These are phyloP conservation scores for Polytrichum commune DNA, from an alignment of 225 moss, liverwort and hornwort species.

Conservation along the genomic window DNA sequence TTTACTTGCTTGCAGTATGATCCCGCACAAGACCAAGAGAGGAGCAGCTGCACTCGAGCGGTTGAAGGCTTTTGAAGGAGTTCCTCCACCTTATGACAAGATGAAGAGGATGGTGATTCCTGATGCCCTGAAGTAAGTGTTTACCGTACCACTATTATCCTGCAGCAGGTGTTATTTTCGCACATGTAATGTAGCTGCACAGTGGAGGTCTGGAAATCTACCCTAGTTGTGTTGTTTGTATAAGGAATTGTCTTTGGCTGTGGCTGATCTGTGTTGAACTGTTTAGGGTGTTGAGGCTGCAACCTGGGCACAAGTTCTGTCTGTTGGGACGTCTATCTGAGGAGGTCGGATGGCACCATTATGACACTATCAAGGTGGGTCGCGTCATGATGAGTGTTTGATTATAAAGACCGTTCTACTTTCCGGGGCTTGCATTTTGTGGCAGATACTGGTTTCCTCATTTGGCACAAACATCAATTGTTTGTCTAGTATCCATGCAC, in stretches of 20 bases:
- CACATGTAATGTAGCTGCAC: too few relatives aligned
- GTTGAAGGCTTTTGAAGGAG: conserved; percentile 87
- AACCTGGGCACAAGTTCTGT: conserved; percentile 91
- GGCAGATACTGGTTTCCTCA: too few relatives aligned
- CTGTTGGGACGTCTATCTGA: conserved; percentile 79
- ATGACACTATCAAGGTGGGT: conserved; percentile 84
- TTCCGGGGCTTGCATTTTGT: too few relatives aligned
- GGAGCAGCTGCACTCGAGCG: conserved; percentile 97
- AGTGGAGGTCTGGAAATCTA: too few relatives aligned
- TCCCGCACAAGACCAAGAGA: conserved; percentile 95
- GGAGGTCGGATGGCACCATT: conserved; percentile 93
- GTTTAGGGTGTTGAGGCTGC: conserved; percentile 81
- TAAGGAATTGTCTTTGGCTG: too few relatives aligned
- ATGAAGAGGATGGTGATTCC: conserved; percentile 95
- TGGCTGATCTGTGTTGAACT: not conserved
- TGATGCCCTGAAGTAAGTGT: conserved; percentile 84
- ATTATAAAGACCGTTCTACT: too few relatives aligned
- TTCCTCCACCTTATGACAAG: conserved; percentile 92
- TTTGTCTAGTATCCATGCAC: too few relatives aligned
- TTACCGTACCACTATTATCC: too few relatives aligned
- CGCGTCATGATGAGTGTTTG: too few relatives aligned
- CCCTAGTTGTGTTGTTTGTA: too few relatives aligned
- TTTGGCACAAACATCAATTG: too few relatives aligned
- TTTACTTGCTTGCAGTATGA: conserved; percentile 47
- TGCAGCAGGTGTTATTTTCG: too few relatives aligned